Evolutionary conservation across 805 yeast species (phyloP), one percentile per base, ranked within the genome.

Genomic region (Candida krabiensis): DNA sequence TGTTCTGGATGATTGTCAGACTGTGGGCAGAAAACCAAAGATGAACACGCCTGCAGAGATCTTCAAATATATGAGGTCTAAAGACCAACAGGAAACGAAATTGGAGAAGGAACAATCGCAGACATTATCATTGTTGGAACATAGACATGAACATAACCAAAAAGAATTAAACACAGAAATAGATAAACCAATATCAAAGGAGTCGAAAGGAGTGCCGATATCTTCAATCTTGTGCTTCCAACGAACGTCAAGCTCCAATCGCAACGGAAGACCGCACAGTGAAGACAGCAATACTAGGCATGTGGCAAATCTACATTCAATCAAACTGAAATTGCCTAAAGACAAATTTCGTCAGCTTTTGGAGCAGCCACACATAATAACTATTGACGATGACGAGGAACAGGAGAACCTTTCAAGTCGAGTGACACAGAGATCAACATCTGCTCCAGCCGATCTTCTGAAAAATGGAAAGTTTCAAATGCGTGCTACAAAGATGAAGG

Each of bases 391-490:
- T 8, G 30, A 26, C 19, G 19, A 4, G 9, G 7, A 5, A 19
- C 37, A n/a, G 13, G 33, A 12, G 15, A 11, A 15, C 9, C 14
- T 28, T 9, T n/a, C 15, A 11, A n/a, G 14, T n/a, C 8, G 15
- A 30, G 22, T n/a, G 33, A 12, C 28, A 6, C 11, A 14, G 27
- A 15, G 40, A 12, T 19, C 38, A 9, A 16, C 27, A 5, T 21
- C 40, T 14, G 36, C 33, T 17, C 38, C 38, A 13, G 30, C n/a
- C 23, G 11, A 32, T 16, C 19, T 46, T 18, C 25, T 50, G 30
- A 33, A 35, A 26, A 35, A 38, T 17, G 56, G 58, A 1, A 37
- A 35, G 28, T 53, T 53, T 29, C 36, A 34, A 12, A 25, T 44
- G 11, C 37, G 35, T 12, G 26, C 45, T 2, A 31, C 50, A 3